Base-by-base conservation (phyloP, 2,329 filamentous ascomycete genomes). In the Plenodomus tracheiphilus region DNA sequence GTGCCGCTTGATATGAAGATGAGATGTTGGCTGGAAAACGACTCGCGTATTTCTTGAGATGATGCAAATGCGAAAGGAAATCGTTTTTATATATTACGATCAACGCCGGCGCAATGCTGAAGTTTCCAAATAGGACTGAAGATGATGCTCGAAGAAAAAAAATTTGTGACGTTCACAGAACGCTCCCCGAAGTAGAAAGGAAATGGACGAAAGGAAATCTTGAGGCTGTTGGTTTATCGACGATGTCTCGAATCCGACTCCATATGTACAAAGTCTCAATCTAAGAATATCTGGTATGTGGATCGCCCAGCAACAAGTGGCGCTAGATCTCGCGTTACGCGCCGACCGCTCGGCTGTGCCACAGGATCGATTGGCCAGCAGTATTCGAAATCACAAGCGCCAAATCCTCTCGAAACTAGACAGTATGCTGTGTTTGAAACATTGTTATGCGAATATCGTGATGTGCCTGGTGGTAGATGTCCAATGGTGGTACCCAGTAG, bases 241-340 rank as follows among this genome's bases (percentile, higher is more conserved):
- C 19, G 18, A 37, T 20, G 22, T 9, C 39, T n/a, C 21, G 42
- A 28, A 39, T 22, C 32, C 42, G 41, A 39, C 46, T 39, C 44
- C 48, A 53, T 54, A 52, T 52, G 41, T 44, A 42, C 41, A 36
- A 11, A 43, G 22, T 32, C 19, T 22, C n/a, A 19, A 30, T 51
- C 54, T 52, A 55, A 53, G 56, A 51, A 54, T 58, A 58, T 56
- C 44, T 41, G 22, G 28, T 32, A 32, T 6, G 28, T 32, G 28
- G 28, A 32, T 32, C 28, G 11, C 28, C 28, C 13, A 15, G 28
- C 11, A 15, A 32, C 28, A 32, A 32, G 28, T 43, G 47, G 52
- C 54, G 52, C 48, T 47, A 59, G 51, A 49, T 45, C 54, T 45
- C 46, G 52, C 47, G 49, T 46, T 59, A 62, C 54, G 58, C 58